phyloP scores from a whole-genome alignment of 805 yeast genomes.

The Saccharomycopsis sp. region DNA sequence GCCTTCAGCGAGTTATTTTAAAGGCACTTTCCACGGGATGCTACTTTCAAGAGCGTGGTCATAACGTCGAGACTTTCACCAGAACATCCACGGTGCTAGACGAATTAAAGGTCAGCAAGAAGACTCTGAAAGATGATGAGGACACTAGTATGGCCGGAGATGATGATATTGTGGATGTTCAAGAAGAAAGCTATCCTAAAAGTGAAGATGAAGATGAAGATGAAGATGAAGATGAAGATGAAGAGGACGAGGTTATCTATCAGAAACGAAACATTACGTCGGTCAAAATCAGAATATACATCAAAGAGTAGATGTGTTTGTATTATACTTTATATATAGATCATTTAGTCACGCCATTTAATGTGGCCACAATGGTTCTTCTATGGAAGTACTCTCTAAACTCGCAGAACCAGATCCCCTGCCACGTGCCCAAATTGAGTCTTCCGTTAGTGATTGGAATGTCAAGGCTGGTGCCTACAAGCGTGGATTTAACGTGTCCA shows the following conservation, averaged over 20 bases:
- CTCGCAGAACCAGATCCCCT: slow-evolving; percentile 72
- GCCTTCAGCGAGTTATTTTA: slow-evolving; percentile 70
- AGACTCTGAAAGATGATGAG: background rate
- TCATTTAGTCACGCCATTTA: slow-evolving; percentile 43
- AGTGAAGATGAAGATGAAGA: slow-evolving; percentile 1
- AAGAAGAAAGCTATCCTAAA: background rate
- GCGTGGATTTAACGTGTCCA: slow-evolving; percentile 61
- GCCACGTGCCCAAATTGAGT: slow-evolving; percentile 78
- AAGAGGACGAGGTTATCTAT: slow-evolving; percentile 3
- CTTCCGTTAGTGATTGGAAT: slow-evolving; percentile 67
- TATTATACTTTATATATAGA: background rate
- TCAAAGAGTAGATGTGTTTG: background rate
- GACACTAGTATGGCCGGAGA: background rate
- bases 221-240: slow-evolving; percentile 6
- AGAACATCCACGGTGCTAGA: slow-evolving; percentile 65
- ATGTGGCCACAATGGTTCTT: slow-evolving; percentile 64
- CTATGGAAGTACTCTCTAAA: slow-evolving; percentile 60
- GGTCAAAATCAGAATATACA: background rate
- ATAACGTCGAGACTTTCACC: slow-evolving; percentile 55
- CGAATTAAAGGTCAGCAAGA: slow-evolving; percentile 39
- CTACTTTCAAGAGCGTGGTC: slow-evolving; percentile 47
- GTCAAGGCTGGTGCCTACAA: slow-evolving; percentile 57
- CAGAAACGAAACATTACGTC: background rate
- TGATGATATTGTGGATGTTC: background rate
- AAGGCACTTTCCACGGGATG: slow-evolving; percentile 57